Base-by-base conservation (phyloP, 2,329 filamentous ascomycete species). In the Fusarium sterilihyphosum region DNA sequence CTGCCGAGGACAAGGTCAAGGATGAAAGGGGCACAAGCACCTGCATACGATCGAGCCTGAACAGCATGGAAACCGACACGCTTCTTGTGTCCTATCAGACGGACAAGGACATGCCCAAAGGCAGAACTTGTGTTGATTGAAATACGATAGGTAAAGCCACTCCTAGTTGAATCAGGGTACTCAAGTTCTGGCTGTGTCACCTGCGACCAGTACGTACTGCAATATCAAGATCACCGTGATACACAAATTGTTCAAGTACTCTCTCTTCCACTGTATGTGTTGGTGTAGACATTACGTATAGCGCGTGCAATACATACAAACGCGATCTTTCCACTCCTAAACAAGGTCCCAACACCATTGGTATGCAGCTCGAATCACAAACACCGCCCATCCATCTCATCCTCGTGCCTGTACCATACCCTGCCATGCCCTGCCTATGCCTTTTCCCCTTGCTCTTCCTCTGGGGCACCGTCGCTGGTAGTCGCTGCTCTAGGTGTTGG, bases 211-310 rank as follows among this genome's bases (percentile, higher is more conserved):
- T 40, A 54, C 35, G 33, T 35, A 35, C 33, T 38, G 24, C 31
- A 38, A 38, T 38, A 26, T 31, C n/a, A 53, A 67, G 12, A 65
- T 59, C 26, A 59, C 47, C 59, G 41, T 26, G 29, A 46, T 14
- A 24, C 22, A 54, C 29, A 69, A 52, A 38, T 71, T 71, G 66
- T 67, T 71, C 49, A 78, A 71, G 65, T 61, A 67, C 60, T 58
- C 65, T 60, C 65, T 70, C 67, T 73, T 70, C 66, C 64, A 66
- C 65, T 73, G 67, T 77, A 79, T 75, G 57, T 78, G 66, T 67
- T 76, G 66, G 73, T 80, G 74, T 83, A 83, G 77, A 83, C 82
- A 83, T 83, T 83, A 83, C 76, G 79, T 82, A 80, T 78, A 75
- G 71, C 72, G 73, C 61, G 71, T 75, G 72, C 71, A 74, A 71